Base-by-base conservation (phyloP, 2,329 filamentous ascomycete species). In the Sporothrix globosa region DNA sequence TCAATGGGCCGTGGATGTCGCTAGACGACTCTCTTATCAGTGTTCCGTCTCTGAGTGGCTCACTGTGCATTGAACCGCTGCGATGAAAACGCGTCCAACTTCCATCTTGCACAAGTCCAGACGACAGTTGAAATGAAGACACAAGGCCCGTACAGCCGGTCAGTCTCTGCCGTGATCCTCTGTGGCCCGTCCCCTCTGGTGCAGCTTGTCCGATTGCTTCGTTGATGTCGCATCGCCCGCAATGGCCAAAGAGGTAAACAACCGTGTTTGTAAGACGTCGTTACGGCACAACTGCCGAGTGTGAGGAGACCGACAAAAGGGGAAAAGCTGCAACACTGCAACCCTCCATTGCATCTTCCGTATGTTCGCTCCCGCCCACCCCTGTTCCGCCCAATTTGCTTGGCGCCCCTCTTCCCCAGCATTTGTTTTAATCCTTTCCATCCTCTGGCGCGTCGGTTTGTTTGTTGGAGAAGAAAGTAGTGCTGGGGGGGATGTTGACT, bases 261-360 rank as follows among this genome's bases (percentile, higher is more conserved):
- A 10, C 52, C 52, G 34, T 34, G 52, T 17, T 27, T 30, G 27
- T 30, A 30, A 30, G 34, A 6, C 9, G 5, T 34, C 34, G 34
- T 34, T 34, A 30, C 27, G 58, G 39, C 14, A 24, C 58, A 63
- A 63, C 58, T 63, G 58, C 58, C 58, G 58, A 46, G 39, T n/a
- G 58, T 19, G 39, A 63, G 39, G 41, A 44, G 58, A 24, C 39
- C 39, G 11, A 63, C n/a, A 1, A 24, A 53, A 24, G 9, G n/a
- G 52, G 52, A 5, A 53, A 53, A 27, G 52, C 52, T 5, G 10
- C 24, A 54, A 10, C 13, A 11, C 3, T 54, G 52, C 52, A 54
- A 54, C 24, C 11, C 52, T 24, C 9, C 52, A 27, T 53, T 11
- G 44, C 6, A 19, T 24, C 24, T 21, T 53, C 19, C 53, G 11